Conservation (phyloP, 192 early-diverging fungal genomes). For the Coemansia sp. region DNA sequence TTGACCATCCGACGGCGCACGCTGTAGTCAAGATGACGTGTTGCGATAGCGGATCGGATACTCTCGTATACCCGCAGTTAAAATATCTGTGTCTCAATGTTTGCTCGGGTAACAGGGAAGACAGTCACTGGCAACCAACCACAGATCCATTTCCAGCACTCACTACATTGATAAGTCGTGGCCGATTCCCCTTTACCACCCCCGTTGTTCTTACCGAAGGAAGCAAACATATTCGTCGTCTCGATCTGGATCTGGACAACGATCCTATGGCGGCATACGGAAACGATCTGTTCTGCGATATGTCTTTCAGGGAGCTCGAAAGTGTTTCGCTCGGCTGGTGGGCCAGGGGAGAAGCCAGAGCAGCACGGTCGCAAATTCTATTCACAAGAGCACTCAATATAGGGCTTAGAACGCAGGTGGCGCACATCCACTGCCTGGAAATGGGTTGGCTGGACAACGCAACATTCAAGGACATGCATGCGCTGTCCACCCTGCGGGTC, state of each 20-base stretch:
- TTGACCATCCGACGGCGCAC: constrained; percentile 10
- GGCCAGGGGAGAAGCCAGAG: not conserved
- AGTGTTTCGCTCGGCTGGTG: not conserved
- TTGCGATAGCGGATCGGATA: not conserved
- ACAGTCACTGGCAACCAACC: not conserved
- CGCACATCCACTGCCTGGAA: not conserved
- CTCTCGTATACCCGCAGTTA: constrained; percentile 29
- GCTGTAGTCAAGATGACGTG: constrained; percentile 23
- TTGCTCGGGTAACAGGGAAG: not conserved
- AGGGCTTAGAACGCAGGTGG: too few species aligned
- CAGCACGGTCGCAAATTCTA: not conserved
- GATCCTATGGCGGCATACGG: not conserved
- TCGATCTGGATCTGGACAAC: not conserved
- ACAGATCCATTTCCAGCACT: constrained; percentile 2
- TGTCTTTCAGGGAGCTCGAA: not conserved
- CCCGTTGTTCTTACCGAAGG: not conserved
- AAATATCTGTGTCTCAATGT: constrained; percentile 10
- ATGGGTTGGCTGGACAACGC: not conserved
- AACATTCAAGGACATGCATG: not conserved
- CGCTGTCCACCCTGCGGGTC: not conserved
- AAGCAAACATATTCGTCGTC: not conserved
- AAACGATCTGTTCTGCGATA: not conserved
- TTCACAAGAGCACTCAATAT: too few species aligned
- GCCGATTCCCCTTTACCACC: constrained; percentile 1
- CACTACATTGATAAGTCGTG: not conserved